Conservation (phyloP, 306 rosid species). For the Begonia peltatifolia region DNA sequence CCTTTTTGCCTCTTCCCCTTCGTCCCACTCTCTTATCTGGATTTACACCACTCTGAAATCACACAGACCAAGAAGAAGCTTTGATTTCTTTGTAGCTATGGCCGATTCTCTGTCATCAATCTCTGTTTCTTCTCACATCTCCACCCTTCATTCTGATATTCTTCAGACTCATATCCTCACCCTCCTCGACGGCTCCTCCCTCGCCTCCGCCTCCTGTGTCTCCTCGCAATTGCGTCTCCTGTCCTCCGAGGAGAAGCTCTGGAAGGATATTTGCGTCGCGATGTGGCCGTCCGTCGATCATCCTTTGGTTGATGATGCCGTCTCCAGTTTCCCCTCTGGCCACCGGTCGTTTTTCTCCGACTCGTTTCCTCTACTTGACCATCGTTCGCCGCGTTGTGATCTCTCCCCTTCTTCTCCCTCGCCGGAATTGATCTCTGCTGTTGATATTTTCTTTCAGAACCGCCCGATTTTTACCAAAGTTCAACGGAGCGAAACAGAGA, state of each 20-base stretch:
- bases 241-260: constrained; percentile 42
- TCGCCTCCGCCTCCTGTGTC: constrained; percentile 37
- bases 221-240: constrained; percentile 36
- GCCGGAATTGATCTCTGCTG: constrained; percentile 44
- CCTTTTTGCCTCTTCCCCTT: not conserved
- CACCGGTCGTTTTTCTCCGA: constrained; percentile 65
- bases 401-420: constrained; percentile 1
- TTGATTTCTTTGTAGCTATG: too few species aligned
- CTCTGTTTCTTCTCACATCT: constrained; percentile 9
- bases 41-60: not conserved
- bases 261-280: constrained; percentile 38
- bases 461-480: constrained; percentile 40
- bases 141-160: constrained; percentile 44
- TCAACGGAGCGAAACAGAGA: constrained; percentile 20
- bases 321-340: constrained; percentile 39
- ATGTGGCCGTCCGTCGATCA: constrained; percentile 61
- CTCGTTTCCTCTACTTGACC: constrained; percentile 41
- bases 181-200: constrained; percentile 60
- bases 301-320: constrained; percentile 11
- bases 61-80: not conserved
- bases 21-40: not conserved
- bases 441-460: constrained; percentile 40
- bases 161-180: constrained; percentile 52
- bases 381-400: not conserved
- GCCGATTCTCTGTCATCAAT: constrained; percentile 8